Evolutionary conservation across 176 grass and related monocot genomes (phyloP).

Genomic region (Lolium perenne): DNA sequence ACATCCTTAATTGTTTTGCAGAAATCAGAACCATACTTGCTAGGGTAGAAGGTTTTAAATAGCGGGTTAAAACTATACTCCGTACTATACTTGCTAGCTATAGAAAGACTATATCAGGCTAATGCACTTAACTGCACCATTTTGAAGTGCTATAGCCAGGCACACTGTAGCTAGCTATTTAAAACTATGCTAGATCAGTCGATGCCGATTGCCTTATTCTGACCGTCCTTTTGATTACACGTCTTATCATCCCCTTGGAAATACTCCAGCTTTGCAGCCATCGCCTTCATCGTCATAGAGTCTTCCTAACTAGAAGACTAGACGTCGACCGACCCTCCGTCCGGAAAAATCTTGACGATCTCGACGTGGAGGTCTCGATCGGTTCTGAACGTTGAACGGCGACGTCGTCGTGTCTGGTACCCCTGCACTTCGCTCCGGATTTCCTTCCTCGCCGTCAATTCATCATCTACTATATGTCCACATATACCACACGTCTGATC

Average conservation of each 20-base stretch:
- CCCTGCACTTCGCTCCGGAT: neutral
- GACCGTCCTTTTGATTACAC: neutral
- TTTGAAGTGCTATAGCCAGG: no score
- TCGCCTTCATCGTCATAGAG: neutral
- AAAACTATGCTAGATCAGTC: neutral
- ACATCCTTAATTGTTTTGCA: neutral
- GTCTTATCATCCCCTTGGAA: no score
- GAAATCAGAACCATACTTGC: neutral
- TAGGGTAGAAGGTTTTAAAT: neutral
- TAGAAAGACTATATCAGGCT: no score
- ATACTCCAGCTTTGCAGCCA: neutral
- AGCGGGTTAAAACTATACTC: no score
- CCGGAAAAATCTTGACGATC: neutral
- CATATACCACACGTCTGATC: conserved; percentile 10
- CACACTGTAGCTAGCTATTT: no score
- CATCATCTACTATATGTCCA: conserved; percentile 22
- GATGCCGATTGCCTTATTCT: neutral
- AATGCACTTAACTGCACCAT: no score
- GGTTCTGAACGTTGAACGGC: conserved; percentile 20
- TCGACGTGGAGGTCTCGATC: neutral
- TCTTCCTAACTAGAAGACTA: neutral
- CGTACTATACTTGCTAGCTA: no score
- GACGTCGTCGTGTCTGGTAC: neutral
- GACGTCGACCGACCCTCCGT: neutral
- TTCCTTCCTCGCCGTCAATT: neutral